Evolutionary conservation across 305 asterid genomes (phyloP).

Genomic region (Striga hermonthica): DNA sequence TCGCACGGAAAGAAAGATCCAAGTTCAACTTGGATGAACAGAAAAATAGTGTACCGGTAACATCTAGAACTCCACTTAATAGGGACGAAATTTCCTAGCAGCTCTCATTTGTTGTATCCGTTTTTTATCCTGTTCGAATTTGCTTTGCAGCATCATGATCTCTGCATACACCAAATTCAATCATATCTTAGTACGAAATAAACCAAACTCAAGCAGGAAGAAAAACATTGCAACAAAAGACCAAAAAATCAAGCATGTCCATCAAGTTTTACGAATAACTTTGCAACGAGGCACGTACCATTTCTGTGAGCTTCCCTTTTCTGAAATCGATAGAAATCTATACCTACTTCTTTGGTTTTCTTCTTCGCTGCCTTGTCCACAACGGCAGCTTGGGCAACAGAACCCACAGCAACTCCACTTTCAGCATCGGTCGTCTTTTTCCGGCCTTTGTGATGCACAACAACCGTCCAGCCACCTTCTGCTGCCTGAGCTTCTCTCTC

Average conservation of each 20-base stretch:
- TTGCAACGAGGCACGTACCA: conserved; percentile 43
- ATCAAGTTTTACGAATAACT: not conserved
- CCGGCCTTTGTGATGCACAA: conserved; percentile 87
- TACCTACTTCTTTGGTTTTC: conserved; percentile 64
- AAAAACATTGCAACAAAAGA: too few species aligned
- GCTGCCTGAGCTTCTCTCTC: conserved; percentile 78
- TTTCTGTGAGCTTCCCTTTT: conserved; percentile 80
- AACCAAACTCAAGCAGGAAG: not conserved
- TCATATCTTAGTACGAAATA: not conserved
- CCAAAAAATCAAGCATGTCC: not conserved
- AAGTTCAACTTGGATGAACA: too few species aligned
- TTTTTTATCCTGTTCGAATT: conserved; percentile 91
- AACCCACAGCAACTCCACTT: conserved; percentile 79
- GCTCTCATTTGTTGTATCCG: conserved; percentile 86
- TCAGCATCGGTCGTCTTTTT: conserved; percentile 84
- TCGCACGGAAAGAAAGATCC: too few species aligned
- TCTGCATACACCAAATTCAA: conserved; percentile 45
- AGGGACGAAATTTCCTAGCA: conserved; percentile 82
- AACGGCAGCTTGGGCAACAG: conserved; percentile 85
- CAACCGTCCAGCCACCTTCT: conserved; percentile 96
- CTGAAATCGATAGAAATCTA: conserved; percentile 82
- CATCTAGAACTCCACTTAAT: conserved; percentile 29
- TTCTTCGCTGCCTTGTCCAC: conserved; percentile 59
- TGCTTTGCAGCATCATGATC: conserved; percentile 81
- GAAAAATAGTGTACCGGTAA: not conserved